phyloP scores from a whole-genome alignment of 2,329 filamentous ascomycete species.

The Hypoxylon sp. region DNA sequence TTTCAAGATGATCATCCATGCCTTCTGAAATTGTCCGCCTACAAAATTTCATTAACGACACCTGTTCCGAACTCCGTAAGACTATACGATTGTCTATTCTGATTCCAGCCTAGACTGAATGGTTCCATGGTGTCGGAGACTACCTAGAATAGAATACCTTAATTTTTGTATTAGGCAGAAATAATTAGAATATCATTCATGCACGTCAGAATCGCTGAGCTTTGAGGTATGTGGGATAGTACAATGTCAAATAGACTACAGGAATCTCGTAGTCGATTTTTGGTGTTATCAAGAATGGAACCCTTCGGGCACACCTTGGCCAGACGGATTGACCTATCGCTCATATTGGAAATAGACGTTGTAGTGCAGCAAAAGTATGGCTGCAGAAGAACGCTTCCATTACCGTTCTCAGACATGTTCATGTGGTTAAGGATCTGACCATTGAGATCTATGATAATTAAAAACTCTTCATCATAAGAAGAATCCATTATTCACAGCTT shows the following conservation, averaged over 20 bases:
- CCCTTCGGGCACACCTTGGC: constrained; percentile 27
- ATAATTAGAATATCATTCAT: constrained; percentile 30
- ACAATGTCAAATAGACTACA: constrained; percentile 25
- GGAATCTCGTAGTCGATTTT: constrained; percentile 31
- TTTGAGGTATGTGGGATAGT: constrained; percentile 21
- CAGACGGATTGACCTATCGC: constrained; percentile 30
- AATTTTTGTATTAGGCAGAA: constrained; percentile 43
- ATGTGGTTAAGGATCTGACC: constrained; percentile 37
- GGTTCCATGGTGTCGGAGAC: constrained; percentile 48
- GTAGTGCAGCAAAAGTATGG: constrained; percentile 30
- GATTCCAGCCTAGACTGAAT: constrained; percentile 42
- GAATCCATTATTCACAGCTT: constrained; percentile 44
- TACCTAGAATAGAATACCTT: constrained; percentile 45
- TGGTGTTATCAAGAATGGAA: constrained; percentile 41
- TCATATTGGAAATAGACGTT: constrained; percentile 33
- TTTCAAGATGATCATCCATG: constrained; percentile 41
- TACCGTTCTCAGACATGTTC: constrained; percentile 35
- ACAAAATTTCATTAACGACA: constrained; percentile 30
- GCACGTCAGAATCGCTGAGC: constrained; percentile 38
- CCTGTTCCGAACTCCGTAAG: constrained; percentile 32
- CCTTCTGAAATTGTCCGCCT: constrained; percentile 28
- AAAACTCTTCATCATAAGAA: constrained; percentile 26
- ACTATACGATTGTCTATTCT: constrained; percentile 37
- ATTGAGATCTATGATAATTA: constrained; percentile 32
- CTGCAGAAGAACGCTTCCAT: constrained; percentile 24